phyloP scores from a whole-genome alignment of 75 land plant species.

The Cupressus sempervirens region DNA sequence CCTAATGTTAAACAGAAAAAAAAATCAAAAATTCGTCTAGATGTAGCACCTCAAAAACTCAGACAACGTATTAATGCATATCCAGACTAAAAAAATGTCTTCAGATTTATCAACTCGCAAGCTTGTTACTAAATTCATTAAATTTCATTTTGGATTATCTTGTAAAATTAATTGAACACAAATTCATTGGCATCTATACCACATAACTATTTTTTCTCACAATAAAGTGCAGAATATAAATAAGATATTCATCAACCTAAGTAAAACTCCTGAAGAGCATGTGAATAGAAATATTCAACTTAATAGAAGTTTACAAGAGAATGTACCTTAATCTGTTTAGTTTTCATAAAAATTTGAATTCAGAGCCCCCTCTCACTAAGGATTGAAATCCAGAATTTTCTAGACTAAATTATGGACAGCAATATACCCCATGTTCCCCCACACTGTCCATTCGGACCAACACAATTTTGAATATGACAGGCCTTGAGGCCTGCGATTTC shows the following conservation, averaged over 20 bases:
- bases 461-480: not conserved
- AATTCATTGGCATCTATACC: not conserved
- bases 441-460: not conserved
- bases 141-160: not conserved
- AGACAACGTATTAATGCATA: not conserved
- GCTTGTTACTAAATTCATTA: not conserved
- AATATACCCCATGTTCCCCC: not conserved
- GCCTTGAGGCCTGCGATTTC: not conserved
- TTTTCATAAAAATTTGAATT: not conserved
- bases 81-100: not conserved
- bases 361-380: not conserved
- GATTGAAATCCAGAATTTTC: not conserved
- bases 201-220: not conserved
- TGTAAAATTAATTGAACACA: not conserved
- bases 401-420: not conserved
- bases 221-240: not conserved
- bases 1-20: constrained; percentile 30
- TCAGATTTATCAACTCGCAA: not conserved
- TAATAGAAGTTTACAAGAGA: not conserved
- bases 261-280: not conserved
- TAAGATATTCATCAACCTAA: not conserved
- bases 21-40: not conserved
- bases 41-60: not conserved
- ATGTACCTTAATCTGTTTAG: not conserved
- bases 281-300: not conserved